Base-by-base conservation (phyloP, 2,329 filamentous ascomycete genomes). In the Ophiostoma perfectum region DNA sequence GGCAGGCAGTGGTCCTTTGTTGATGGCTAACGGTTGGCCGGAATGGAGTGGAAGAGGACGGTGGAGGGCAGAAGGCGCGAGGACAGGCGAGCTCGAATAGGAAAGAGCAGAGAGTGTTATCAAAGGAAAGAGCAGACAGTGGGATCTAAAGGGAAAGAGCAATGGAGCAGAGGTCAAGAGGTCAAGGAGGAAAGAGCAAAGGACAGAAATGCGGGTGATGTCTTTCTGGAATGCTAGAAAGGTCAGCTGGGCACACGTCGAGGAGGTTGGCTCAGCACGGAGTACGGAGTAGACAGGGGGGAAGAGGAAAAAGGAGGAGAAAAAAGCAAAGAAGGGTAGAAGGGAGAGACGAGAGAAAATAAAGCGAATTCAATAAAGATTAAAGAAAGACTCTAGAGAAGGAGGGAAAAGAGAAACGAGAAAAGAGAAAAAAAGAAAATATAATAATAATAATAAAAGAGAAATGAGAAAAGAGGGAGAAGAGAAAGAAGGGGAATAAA, bases 221-320 rank as follows among this genome's bases (percentile, higher is more conserved):
- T 63, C 60, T 63, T 63, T 63, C 16, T 41, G 60, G 60, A 63
- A 63, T 63, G 60, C 60, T 63, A 63, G 39, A 16, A 38, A 64
- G 66, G 63, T 69, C 66, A 69, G 66, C 66, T 67, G 65, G 68
- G 60, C 36, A 49, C 64, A 68, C 16, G 39, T 60, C 52, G 44
- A 65, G 27, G 55, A 60, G 55, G 55, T 60, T 60, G 55, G 55
- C 55, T 60, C 55, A 38, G 27, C n/a, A 60, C 47, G 47, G 47
- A 49, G 36, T 60, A 62, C 36, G 58, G 58, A 62, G 58, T 63
- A 42, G 60, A 63, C 39, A 63, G 64, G 45, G 55, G 60, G 60
- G 52, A 58, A 64, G 45, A 67, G 38, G 36, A 66, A 58, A 63
- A 47, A 41, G 62, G 60, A 63, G 38, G 39, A 6, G 12, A 39